Evolutionary conservation across 306 rosid species (phyloP).

Genomic region (Cajanus cajan): DNA sequence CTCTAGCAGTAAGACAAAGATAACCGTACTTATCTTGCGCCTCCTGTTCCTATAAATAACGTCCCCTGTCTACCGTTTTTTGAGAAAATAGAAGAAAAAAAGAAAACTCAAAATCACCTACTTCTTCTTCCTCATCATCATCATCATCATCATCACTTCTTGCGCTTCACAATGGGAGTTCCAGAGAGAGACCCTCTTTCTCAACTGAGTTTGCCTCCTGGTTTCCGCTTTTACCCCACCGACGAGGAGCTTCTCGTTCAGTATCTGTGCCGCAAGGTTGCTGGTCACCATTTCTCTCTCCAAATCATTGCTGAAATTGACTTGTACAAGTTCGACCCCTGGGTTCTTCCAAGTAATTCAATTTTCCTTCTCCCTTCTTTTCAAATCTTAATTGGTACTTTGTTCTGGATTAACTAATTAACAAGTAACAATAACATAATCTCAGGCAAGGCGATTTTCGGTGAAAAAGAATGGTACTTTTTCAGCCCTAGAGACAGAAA

Average conservation of each 20-base stretch:
- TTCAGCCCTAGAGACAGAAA: conserved; percentile 90
- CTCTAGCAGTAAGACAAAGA: conserved; percentile 29
- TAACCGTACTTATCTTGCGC: conserved; percentile 63
- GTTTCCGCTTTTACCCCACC: conserved; percentile 87
- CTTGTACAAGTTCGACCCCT: conserved; percentile 88
- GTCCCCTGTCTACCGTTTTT: not conserved
- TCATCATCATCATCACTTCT: not conserved
- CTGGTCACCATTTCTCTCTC: conserved; percentile 78
- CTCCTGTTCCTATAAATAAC: conserved; percentile 37
- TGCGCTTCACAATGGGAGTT: conserved; percentile 49
- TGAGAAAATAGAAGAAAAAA: conserved; percentile 25
- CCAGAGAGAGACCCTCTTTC: conserved; percentile 62
- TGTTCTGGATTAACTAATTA: not conserved
- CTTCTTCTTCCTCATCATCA: not conserved
- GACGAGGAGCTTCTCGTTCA: conserved; percentile 96
- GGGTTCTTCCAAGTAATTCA: conserved; percentile 83
- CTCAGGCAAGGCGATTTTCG: conserved; percentile 90
- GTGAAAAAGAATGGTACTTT: conserved; percentile 97
- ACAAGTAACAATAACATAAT: too few species aligned
- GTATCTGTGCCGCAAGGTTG: conserved; percentile 86
- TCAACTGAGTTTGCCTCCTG: conserved; percentile 84
- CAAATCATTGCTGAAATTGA: conserved; percentile 81
- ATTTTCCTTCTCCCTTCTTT: not conserved
- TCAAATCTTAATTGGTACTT: not conserved
- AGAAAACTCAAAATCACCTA: not conserved